Evolutionary conservation across 495 filamentous ascomycete species (phyloP).

Genomic region (Trichoderma parareesei): DNA sequence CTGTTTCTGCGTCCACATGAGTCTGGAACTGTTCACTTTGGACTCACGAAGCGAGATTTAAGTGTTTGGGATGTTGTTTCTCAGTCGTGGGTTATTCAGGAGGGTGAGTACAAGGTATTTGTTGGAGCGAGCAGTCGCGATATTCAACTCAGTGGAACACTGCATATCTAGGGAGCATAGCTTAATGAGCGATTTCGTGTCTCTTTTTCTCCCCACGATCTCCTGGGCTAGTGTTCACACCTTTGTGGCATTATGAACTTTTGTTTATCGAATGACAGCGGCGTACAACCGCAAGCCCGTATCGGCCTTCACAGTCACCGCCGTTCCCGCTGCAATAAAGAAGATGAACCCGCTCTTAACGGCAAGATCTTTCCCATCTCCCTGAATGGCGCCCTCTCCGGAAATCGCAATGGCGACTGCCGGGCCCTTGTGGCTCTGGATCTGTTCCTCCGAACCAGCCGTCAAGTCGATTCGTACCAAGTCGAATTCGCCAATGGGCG

Average conservation of each 20-base stretch:
- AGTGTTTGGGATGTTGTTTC: conserved; percentile 55
- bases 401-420: conserved; percentile 57
- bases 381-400: conserved; percentile 51
- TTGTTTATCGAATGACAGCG: conserved; percentile 25
- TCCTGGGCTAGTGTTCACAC: too few species aligned
- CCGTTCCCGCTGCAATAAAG: conserved; percentile 56
- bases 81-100: conserved; percentile 53
- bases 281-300: conserved; percentile 47
- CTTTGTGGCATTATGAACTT: not conserved
- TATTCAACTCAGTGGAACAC: conserved; percentile 44
- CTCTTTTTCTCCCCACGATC: too few species aligned
- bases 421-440: conserved; percentile 51
- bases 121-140: conserved; percentile 61
- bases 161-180: not conserved
- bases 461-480: conserved; percentile 42
- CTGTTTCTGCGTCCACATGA: conserved; percentile 35
- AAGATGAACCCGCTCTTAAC: conserved; percentile 59
- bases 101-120: conserved; percentile 35
- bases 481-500: not conserved
- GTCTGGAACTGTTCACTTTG: conserved; percentile 39
- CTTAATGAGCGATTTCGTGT: too few species aligned
- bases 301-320: conserved; percentile 40
- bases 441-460: conserved; percentile 48
- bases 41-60: conserved; percentile 55
- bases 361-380: conserved; percentile 43